phyloP scores from a whole-genome alignment of 2,329 filamentous ascomycete genomes.

The Anisogramma anomala region DNA sequence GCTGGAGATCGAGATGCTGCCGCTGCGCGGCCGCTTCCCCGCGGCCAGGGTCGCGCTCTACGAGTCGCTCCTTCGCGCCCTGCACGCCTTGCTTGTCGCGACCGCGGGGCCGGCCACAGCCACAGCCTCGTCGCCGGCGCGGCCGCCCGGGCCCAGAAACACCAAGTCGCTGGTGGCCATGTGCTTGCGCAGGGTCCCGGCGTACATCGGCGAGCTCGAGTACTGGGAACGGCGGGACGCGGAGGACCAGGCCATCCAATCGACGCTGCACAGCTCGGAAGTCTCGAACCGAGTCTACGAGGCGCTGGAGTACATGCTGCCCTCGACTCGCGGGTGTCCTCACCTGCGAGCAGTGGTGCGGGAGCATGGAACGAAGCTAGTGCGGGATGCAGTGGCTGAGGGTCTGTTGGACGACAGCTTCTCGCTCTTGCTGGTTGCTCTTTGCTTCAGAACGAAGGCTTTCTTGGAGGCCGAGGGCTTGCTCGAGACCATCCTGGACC shows the following conservation, averaged over 20 bases:
- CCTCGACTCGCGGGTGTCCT: constrained; percentile 31
- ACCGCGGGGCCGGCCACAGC: constrained; percentile 20
- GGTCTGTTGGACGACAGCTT: constrained; percentile 31
- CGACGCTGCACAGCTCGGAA: constrained; percentile 25
- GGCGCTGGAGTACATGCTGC: constrained; percentile 34
- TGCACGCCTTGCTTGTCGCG: constrained; percentile 33
- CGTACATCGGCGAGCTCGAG: constrained; percentile 35
- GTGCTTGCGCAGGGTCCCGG: constrained; percentile 37
- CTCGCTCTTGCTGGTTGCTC: constrained; percentile 28
- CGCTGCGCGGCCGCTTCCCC: constrained; percentile 23
- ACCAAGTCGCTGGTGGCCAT: constrained; percentile 34
- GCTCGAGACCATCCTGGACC: constrained; percentile 24
- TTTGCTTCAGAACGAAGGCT: constrained; percentile 28
- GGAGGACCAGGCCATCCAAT: constrained; percentile 26
- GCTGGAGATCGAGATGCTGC: constrained; percentile 25
- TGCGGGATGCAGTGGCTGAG: constrained; percentile 31
- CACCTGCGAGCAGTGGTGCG: constrained; percentile 34
- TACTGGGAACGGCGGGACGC: constrained; percentile 28
- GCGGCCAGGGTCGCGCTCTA: constrained; percentile 26
- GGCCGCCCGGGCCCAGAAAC: not conserved
- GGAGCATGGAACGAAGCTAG: constrained; percentile 33
- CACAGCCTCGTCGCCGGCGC: not conserved
- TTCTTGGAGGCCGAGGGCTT: constrained; percentile 31
- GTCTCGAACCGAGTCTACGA: constrained; percentile 36
- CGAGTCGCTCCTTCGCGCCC: constrained; percentile 32